phyloP scores from a whole-genome alignment of 208 protist genomes.

The Leishmania braziliensis region DNA sequence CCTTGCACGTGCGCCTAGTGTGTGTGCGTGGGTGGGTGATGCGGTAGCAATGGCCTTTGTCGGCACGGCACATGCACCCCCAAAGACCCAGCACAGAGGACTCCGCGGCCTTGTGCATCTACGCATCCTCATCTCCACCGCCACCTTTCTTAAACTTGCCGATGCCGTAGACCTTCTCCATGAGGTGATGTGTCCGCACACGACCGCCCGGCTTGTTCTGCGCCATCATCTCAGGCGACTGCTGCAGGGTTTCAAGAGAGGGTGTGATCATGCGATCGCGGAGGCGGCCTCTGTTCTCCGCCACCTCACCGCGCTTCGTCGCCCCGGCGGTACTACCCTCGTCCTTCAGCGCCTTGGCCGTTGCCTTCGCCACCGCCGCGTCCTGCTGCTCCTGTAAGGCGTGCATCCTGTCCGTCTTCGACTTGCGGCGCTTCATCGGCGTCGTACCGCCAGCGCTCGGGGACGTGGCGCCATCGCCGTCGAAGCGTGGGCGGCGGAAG shows the following conservation, averaged over 20 bases:
- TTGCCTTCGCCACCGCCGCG: slow-evolving; percentile 41
- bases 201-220: slow-evolving; percentile 36
- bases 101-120: neutral
- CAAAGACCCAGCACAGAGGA: neutral
- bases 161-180: slow-evolving; percentile 63
- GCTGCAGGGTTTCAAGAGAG: slow-evolving; percentile 60
- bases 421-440: slow-evolving; percentile 61
- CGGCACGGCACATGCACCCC: neutral
- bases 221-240: slow-evolving; percentile 52
- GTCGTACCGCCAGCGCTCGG: slow-evolving; percentile 23
- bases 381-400: slow-evolving; percentile 82
- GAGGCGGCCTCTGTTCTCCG: slow-evolving; percentile 36
- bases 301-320: slow-evolving; percentile 66
- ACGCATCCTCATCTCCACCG: slow-evolving; percentile 61
- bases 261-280: slow-evolving; percentile 62
- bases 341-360: slow-evolving; percentile 37
- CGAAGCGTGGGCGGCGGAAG: slow-evolving; percentile 65
- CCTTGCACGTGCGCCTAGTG: neutral
- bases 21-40: neutral
- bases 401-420: slow-evolving; percentile 67
- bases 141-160: slow-evolving; percentile 71
- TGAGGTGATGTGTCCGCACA: slow-evolving; percentile 47
- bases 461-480: slow-evolving; percentile 28
- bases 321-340: slow-evolving; percentile 20
- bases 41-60: neutral